Percentiles rank a stretch among this genome's conserved stretches.
phyloP scores from a whole-genome alignment of 805 yeast species.

The Lipomyces mesembrius region DNA sequence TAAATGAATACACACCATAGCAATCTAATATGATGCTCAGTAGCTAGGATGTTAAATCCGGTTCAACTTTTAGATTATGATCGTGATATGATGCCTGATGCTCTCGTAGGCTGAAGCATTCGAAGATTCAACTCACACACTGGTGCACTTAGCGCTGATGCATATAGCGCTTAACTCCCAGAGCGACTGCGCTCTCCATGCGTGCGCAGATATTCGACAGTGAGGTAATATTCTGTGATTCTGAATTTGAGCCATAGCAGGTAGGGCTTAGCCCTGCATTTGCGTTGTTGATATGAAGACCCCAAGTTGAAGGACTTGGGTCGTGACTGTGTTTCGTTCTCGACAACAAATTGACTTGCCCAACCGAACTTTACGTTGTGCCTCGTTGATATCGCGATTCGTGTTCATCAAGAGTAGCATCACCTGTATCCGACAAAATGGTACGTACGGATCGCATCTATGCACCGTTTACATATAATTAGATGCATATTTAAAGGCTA shows the following conservation, averaged over 20 bases:
- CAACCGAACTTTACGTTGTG: no score
- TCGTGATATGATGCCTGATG: neutral
- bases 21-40: neutral
- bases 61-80: neutral
- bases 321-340: neutral
- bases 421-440: neutral
- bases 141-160: neutral
- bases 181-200: neutral
- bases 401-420: neutral
- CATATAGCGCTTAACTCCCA: neutral
- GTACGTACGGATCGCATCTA: neutral
- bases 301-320: neutral
- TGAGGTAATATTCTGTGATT: neutral
- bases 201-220: neutral
- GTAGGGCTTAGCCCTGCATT: neutral
- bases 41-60: neutral
- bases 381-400: neutral
- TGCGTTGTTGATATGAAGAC: no score
- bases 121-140: neutral
- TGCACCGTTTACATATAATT: neutral
- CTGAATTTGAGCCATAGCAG: neutral
- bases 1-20: neutral
- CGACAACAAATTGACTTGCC: no score
- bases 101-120: neutral
- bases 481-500: neutral